Conservation (phyloP, 1,284 basidiomycete species). For the Peniophora sp. region DNA sequence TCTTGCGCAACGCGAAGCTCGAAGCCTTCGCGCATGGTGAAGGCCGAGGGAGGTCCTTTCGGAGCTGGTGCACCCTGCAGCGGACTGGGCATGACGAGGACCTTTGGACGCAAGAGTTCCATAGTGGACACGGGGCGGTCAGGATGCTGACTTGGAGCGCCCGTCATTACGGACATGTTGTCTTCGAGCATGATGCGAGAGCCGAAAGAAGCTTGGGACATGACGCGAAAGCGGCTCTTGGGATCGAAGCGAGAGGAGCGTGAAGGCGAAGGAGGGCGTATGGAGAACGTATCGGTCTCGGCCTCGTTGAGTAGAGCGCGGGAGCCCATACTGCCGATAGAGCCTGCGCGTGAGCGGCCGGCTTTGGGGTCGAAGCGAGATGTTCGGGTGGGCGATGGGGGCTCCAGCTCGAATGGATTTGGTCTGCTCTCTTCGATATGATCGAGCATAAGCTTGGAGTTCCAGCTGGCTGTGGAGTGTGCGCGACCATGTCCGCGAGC, state of each 20-base stretch:
- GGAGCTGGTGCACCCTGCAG: conserved; percentile 45
- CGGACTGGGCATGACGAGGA: conserved; percentile 81
- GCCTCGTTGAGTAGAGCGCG: conserved; percentile 11
- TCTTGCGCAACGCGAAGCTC: conserved; percentile 44
- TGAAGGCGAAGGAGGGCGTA: conserved; percentile 49
- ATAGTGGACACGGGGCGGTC: conserved; percentile 55
- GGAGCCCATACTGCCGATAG: conserved; percentile 29
- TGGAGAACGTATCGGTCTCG: conserved; percentile 40
- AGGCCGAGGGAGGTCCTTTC: conserved; percentile 19
- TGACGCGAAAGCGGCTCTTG: conserved; percentile 47
- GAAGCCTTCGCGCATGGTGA: conserved; percentile 42
- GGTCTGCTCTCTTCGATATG: conserved; percentile 14
- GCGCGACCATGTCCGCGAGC: conserved; percentile 26
- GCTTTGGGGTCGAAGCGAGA: conserved; percentile 34
- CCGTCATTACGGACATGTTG: conserved; percentile 29
- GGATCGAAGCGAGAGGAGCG: conserved; percentile 68
- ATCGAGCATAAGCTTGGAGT: conserved; percentile 33
- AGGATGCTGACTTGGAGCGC: conserved; percentile 23
- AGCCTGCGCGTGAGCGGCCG: conserved; percentile 27
- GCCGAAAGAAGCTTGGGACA: conserved; percentile 59
- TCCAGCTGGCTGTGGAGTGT: conserved; percentile 40
- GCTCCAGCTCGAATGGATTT: conserved; percentile 17
- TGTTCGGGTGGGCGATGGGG: conserved; percentile 24
- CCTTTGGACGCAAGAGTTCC: conserved; percentile 72
- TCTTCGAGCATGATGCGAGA: conserved; percentile 55